These are phyloP conservation scores for Colletotrichum cuscutae DNA, from an alignment of 2,329 filamentous ascomycete genomes.

Conservation along the genomic window DNA sequence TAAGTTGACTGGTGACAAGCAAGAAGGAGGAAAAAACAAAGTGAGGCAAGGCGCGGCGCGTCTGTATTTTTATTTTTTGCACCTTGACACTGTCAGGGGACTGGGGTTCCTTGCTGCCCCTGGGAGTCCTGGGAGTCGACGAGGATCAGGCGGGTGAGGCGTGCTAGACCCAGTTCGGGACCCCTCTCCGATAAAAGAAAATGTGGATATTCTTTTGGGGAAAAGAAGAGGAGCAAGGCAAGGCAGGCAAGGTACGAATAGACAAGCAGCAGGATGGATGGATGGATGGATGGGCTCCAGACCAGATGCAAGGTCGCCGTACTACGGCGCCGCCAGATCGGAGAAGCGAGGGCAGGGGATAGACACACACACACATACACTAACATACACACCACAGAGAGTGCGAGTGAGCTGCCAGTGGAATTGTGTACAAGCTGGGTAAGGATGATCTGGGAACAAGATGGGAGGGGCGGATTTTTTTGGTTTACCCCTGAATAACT, in stretches of 20 bases:
- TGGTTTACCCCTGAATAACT: constrained; percentile 48
- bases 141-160: constrained; percentile 62
- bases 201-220: constrained; percentile 30
- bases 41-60: constrained; percentile 49
- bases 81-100: constrained; percentile 57
- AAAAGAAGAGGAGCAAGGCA: background rate
- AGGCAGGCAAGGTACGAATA: background rate
- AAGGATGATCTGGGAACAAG: constrained; percentile 18
- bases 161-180: constrained; percentile 54
- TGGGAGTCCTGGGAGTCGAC: constrained; percentile 48
- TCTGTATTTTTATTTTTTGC: constrained; percentile 60
- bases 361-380: background rate
- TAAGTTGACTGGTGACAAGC: constrained; percentile 34
- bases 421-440: background rate
- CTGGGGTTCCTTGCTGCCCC: constrained; percentile 42
- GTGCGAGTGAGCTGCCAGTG: background rate
- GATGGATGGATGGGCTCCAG: constrained; percentile 4
- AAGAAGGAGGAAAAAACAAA: constrained; percentile 48
- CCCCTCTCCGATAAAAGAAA: constrained; percentile 35
- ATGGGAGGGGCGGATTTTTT: background rate
- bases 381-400: no score
- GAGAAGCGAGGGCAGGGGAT: constrained; percentile 29
- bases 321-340: constrained; percentile 36
- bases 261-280: no score
- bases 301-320: constrained; percentile 11